These are phyloP conservation scores for Sanghuangporus weigelae DNA, from an alignment of 1,284 basidiomycete genomes.

Conservation along the genomic window DNA sequence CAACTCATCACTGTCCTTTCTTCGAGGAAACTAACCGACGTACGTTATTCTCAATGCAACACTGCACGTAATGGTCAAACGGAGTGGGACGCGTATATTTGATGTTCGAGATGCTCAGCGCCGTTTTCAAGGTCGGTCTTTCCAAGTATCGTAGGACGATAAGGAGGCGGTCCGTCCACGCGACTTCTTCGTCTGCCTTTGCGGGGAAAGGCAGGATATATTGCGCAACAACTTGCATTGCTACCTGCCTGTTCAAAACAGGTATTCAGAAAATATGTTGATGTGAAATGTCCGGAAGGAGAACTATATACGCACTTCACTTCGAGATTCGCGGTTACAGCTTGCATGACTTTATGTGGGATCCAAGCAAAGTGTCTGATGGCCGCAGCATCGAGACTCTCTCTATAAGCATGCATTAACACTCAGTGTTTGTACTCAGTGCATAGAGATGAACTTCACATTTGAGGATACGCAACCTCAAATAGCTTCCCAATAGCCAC, in stretches of 20 bases:
- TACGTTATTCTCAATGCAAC: slow-evolving; percentile 79
- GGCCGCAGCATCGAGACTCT: slow-evolving; percentile 72
- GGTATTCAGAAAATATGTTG: neutral
- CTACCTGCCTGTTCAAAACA: slow-evolving; percentile 39
- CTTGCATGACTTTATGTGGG: slow-evolving; percentile 67
- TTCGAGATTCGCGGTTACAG: slow-evolving; percentile 46
- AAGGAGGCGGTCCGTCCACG: slow-evolving; percentile 84
- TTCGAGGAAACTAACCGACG: slow-evolving; percentile 16
- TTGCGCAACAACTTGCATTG: slow-evolving; percentile 64
- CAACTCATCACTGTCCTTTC: neutral
- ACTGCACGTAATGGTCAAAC: slow-evolving; percentile 61
- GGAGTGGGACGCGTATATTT: slow-evolving; percentile 56
- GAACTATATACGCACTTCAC: slow-evolving; percentile 42
- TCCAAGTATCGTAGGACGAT: slow-evolving; percentile 71
- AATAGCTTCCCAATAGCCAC: slow-evolving; percentile 78
- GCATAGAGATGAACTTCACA: slow-evolving; percentile 48
- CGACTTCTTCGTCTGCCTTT: slow-evolving; percentile 59
- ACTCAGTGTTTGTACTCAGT: slow-evolving; percentile 6
- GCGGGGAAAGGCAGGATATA: slow-evolving; percentile 80
- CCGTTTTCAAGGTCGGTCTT: slow-evolving; percentile 47
- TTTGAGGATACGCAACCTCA: slow-evolving; percentile 80
- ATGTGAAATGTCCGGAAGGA: neutral
- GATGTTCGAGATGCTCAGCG: slow-evolving; percentile 62
- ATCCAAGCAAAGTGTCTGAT: slow-evolving; percentile 92
- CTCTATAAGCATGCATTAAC: slow-evolving; percentile 44